Conservation (phyloP, 768 basidiomycete genomes). For the Mycena leptocephala region DNA sequence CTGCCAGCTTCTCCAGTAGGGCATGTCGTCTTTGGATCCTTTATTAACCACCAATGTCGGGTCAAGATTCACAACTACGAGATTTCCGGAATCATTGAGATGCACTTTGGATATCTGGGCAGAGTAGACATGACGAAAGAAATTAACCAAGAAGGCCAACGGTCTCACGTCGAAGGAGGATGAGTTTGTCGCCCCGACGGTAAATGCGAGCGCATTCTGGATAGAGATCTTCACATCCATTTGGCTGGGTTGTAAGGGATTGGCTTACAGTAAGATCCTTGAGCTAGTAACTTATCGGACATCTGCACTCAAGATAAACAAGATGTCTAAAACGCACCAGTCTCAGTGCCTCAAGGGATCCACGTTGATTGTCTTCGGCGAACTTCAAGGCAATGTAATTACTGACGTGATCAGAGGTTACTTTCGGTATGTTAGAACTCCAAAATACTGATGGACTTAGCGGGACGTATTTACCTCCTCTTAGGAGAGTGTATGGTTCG, state of each 20-base stretch:
- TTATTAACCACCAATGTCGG: neutral
- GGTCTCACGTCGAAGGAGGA: constrained; percentile 21
- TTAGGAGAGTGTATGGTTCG: constrained; percentile 15
- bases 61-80: constrained; percentile 20
- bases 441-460: neutral
- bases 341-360: constrained; percentile 26
- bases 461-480: constrained; percentile 14
- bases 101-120: constrained; percentile 27
- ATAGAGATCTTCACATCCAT: neutral
- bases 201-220: constrained; percentile 25
- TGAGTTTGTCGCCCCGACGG: constrained; percentile 7
- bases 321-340: neutral
- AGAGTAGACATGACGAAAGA: neutral
- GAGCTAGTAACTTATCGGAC: neutral
- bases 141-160: neutral
- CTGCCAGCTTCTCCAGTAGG: constrained; percentile 28
- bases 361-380: constrained; percentile 19
- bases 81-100: constrained; percentile 21
- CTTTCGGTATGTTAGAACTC: neutral
- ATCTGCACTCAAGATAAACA: neutral
- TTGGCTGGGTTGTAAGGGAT: neutral
- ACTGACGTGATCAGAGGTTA: constrained; percentile 28
- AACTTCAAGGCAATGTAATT: constrained; percentile 28
- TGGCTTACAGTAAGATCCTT: constrained; percentile 27
- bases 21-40: constrained; percentile 24